phyloP scores from a whole-genome alignment of 257 asterid species.

The Gynochthodes officinalis region DNA sequence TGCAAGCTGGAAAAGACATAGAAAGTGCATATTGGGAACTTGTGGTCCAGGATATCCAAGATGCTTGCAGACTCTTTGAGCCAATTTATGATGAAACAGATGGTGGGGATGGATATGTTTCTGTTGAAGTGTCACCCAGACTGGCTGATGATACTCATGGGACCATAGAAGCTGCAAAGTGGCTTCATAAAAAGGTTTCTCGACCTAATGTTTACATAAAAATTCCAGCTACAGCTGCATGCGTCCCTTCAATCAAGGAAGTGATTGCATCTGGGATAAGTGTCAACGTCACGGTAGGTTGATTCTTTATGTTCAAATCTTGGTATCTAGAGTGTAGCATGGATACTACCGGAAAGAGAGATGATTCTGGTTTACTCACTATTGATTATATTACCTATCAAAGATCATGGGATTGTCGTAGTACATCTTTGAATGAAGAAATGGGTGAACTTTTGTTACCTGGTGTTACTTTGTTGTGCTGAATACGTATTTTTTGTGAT shows the following conservation, averaged over 20 bases:
- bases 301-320: neutral
- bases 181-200: slow-evolving; percentile 88
- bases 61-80: slow-evolving; percentile 98
- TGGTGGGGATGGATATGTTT: slow-evolving; percentile 94
- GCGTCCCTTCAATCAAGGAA: slow-evolving; percentile 95
- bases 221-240: slow-evolving; percentile 97
- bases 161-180: slow-evolving; percentile 88
- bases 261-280: slow-evolving; percentile 91
- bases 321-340: neutral
- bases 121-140: slow-evolving; percentile 97
- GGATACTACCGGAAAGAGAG: neutral
- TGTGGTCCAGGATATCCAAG: slow-evolving; percentile 97
- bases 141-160: slow-evolving; percentile 95
- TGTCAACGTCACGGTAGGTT: slow-evolving; percentile 93
- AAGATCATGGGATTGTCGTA: neutral
- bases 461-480: neutral
- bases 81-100: slow-evolving; percentile 78
- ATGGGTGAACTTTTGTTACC: neutral
- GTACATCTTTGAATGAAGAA: neutral
- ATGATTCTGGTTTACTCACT: neutral
- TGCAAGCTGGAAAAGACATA: slow-evolving; percentile 85
- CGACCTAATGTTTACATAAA: slow-evolving; percentile 90
- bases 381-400: neutral
- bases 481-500: neutral
- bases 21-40: slow-evolving; percentile 97